phyloP scores from a whole-genome alignment of 805 yeast species.

The Spathaspora gorwiae region DNA sequence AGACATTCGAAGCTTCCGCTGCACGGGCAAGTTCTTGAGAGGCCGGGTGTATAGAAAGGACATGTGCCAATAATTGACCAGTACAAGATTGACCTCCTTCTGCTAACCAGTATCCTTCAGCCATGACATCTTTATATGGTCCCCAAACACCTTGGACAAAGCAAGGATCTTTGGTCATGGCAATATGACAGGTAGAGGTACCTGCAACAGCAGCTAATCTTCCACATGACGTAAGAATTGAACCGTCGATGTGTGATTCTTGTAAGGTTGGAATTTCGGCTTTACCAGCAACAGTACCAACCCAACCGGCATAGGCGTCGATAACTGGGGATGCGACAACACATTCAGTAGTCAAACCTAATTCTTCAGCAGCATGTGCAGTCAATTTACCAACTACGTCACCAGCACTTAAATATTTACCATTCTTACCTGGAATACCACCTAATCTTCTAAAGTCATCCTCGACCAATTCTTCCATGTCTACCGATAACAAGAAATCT shows the following conservation, averaged over 20 bases:
- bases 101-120: conserved; percentile 90
- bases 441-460: conserved; percentile 79
- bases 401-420: conserved; percentile 80
- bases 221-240: conserved; percentile 63
- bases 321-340: conserved; percentile 93
- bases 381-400: conserved; percentile 76
- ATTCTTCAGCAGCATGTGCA: conserved; percentile 64
- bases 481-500: conserved; percentile 66
- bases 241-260: conserved; percentile 41
- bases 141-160: conserved; percentile 99
- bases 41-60: conserved; percentile 85
- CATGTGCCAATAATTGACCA: conserved; percentile 89
- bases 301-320: conserved; percentile 98
- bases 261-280: conserved; percentile 57
- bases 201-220: conserved; percentile 98
- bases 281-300: conserved; percentile 94
- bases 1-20: conserved; percentile 64
- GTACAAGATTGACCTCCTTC: conserved; percentile 99
- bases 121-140: conserved; percentile 89
- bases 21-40: conserved; percentile 61
- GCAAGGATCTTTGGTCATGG: conserved; percentile 75
- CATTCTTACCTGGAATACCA: conserved; percentile 72
- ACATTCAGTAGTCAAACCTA: conserved; percentile 77
- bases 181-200: conserved; percentile 94
- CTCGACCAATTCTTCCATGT: conserved; percentile 70